Percentiles rank a stretch among this genome's conserved stretches.
phyloP scores from a whole-genome alignment of 148 eudicot genomes.

The Diospyros kaki region DNA sequence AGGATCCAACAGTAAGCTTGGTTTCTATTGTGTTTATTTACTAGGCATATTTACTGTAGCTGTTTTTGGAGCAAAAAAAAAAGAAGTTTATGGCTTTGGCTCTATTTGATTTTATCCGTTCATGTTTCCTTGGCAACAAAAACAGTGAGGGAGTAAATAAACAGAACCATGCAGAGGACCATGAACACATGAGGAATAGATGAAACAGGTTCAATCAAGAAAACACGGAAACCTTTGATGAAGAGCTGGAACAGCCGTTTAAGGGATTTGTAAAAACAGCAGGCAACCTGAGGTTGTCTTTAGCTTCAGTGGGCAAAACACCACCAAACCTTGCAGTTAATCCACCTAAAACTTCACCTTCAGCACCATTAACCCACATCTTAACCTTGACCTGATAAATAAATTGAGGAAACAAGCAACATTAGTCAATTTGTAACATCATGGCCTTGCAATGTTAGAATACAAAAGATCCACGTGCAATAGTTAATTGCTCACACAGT shows the following conservation, averaged over 20 bases:
- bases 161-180: background rate
- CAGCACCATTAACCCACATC: constrained; percentile 61
- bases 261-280: constrained; percentile 48
- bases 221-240: constrained; percentile 43
- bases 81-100: background rate
- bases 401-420: background rate
- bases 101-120: background rate
- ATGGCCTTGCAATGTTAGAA: background rate
- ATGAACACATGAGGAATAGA: background rate
- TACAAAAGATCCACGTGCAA: background rate
- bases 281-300: constrained; percentile 36
- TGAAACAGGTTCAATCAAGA: constrained; percentile 3
- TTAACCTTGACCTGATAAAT: constrained; percentile 59
- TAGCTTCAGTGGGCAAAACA: constrained; percentile 36
- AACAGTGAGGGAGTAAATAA: background rate
- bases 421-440: constrained; percentile 4
- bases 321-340: constrained; percentile 69
- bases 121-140: background rate
- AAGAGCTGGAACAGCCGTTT: constrained; percentile 51
- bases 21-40: background rate
- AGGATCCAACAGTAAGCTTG: background rate
- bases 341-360: constrained; percentile 40
- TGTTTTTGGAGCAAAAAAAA: background rate
- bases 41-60: background rate
- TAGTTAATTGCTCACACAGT: background rate